Conservation (phyloP, 768 basidiomycete genomes). For the Pleurotus cornucopiae region DNA sequence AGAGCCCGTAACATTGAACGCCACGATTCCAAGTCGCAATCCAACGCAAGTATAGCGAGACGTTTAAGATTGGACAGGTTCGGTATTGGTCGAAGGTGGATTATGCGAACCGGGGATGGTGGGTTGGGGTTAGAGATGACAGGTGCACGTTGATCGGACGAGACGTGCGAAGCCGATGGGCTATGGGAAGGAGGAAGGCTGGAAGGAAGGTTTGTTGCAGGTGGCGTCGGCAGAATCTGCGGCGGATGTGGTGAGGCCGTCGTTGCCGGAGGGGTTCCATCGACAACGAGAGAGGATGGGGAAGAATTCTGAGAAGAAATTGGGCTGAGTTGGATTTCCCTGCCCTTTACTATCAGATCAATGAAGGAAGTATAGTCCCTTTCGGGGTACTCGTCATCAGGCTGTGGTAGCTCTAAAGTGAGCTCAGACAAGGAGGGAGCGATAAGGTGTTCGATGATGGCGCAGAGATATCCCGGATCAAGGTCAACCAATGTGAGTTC, state of each 20-base stretch:
- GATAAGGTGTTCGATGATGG: constrained; percentile 39
- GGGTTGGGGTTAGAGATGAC: not conserved
- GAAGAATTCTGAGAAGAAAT: not conserved
- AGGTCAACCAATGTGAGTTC: constrained; percentile 51
- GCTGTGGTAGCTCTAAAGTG: constrained; percentile 49
- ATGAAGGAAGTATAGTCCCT: constrained; percentile 50
- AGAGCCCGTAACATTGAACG: constrained; percentile 29
- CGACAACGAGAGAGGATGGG: not conserved
- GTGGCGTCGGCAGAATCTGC: constrained; percentile 2
- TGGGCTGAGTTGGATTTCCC: constrained; percentile 7
- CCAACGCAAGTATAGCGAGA: constrained; percentile 37
- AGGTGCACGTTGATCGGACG: constrained; percentile 4
- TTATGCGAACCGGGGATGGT: not conserved
- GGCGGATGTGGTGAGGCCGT: not conserved
- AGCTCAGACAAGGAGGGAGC: constrained; percentile 42
- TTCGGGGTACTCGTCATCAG: constrained; percentile 49
- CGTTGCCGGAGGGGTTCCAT: not conserved
- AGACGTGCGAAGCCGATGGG: not conserved
- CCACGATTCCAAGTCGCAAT: constrained; percentile 33
- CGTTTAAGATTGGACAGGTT: constrained; percentile 27
- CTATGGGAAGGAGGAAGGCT: not conserved
- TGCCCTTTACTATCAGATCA: constrained; percentile 26
- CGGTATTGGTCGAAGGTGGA: constrained; percentile 23
- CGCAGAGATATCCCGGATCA: constrained; percentile 49
- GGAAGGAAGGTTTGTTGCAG: not conserved